phyloP scores from a whole-genome alignment of 345 rosid genomes.

The rapeseed (Brassica napus) region Da-Ae NC_063439.1:28759001-28759500 shows the following conservation, averaged over 20 bases:
- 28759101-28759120: background rate
- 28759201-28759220: no score
- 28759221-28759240: no score
- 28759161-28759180: no score
- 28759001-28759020: background rate
- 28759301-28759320: background rate
- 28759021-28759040: background rate
- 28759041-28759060: no score
- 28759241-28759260: no score
- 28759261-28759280: no score
- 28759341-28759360: background rate
- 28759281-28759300: background rate
- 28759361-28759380: constrained; percentile 20
- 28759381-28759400: background rate
- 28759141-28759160: background rate
- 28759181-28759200: no score
- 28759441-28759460: constrained; percentile 33
- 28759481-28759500: no score
- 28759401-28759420: constrained; percentile 36
- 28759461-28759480: constrained; percentile 1
- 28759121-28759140: background rate
- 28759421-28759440: constrained; percentile 27
- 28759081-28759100: no score
- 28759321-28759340: no score
- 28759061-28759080: no score